These are phyloP conservation scores for Micromonas commoda DNA, from an alignment of 139 green algal genomes.

Conservation along the genomic window DNA sequence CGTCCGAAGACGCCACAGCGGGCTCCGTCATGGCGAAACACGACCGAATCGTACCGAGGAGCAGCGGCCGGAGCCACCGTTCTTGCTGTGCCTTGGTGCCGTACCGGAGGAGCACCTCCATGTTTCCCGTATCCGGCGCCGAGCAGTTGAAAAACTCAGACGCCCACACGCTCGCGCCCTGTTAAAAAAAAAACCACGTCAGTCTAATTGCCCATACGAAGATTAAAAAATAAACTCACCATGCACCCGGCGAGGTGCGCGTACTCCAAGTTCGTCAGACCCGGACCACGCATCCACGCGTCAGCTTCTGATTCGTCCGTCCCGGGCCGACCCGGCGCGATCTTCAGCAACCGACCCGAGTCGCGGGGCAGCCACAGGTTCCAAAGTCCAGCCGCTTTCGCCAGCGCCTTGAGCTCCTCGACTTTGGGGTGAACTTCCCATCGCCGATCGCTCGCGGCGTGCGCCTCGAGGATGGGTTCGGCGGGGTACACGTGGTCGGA, in stretches of 20 bases:
- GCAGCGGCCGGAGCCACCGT: slow-evolving; percentile 84
- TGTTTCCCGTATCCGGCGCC: slow-evolving; percentile 97
- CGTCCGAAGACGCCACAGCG: slow-evolving; percentile 86
- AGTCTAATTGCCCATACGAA: no score
- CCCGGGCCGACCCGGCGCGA: background rate
- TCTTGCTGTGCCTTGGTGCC: slow-evolving; percentile 74
- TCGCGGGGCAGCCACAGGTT: slow-evolving; percentile 90
- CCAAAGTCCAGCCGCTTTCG: slow-evolving; percentile 73
- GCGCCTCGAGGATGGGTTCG: slow-evolving; percentile 51
- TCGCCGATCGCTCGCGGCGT: slow-evolving; percentile 39
- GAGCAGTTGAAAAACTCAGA: slow-evolving; percentile 97
- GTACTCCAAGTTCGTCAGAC: slow-evolving; percentile 90
- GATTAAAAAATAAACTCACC: no score
- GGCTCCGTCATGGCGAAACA: slow-evolving; percentile 99
- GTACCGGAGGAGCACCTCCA: slow-evolving; percentile 86
- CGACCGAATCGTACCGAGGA: slow-evolving; percentile 69
- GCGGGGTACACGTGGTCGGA: slow-evolving; percentile 61
- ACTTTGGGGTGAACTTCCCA: slow-evolving; percentile 23
- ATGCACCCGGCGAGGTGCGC: slow-evolving; percentile 66
- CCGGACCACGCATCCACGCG: slow-evolving; percentile 44
- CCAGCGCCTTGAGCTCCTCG: slow-evolving; percentile 73
- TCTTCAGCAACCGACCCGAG: slow-evolving; percentile 40
- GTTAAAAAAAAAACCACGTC: no score
- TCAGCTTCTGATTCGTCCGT: background rate
- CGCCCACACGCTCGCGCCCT: slow-evolving; percentile 62